Evolutionary conservation across 306 rosid genomes (phyloP).

Genomic region (Citrullus colocynthis): DNA sequence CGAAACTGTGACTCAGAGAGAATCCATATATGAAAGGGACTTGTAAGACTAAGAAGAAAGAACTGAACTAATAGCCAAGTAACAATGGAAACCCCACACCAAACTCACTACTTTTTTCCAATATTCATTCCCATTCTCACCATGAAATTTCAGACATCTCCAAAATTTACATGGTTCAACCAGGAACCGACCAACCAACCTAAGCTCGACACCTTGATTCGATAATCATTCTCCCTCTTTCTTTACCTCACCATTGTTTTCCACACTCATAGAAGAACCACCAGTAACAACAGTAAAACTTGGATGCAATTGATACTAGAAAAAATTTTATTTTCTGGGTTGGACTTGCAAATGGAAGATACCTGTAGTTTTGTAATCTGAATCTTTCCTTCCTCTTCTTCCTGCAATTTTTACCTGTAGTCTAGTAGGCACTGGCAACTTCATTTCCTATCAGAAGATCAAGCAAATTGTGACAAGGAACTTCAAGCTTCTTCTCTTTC

Average conservation of each 20-base stretch:
- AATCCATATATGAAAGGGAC: constrained; percentile 33
- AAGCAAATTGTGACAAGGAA: neutral
- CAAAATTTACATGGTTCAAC: neutral
- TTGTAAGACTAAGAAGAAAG: constrained; percentile 23
- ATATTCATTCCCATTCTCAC: neutral
- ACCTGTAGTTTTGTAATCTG: neutral
- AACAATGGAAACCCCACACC: constrained; percentile 48
- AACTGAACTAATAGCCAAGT: constrained; percentile 22
- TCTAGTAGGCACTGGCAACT: neutral
- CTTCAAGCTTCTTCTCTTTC: constrained; percentile 9
- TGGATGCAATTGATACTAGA: constrained; percentile 23
- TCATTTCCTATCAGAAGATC: constrained; percentile 11
- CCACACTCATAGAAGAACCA: constrained; percentile 31
- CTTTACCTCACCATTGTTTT: constrained; percentile 1
- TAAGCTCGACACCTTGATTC: neutral
- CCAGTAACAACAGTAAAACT: constrained; percentile 26
- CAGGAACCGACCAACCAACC: neutral
- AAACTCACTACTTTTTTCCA: constrained; percentile 35
- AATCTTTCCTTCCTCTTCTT: neutral
- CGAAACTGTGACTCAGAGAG: constrained; percentile 34
- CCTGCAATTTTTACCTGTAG: constrained; percentile 18
- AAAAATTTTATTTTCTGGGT: constrained; percentile 17
- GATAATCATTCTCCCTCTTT: neutral
- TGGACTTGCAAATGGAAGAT: constrained; percentile 33
- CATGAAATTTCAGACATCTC: neutral